Evolutionary conservation across 2,329 filamentous ascomycete genomes (phyloP).

Genomic region (Aspergillus costaricaensis): DNA sequence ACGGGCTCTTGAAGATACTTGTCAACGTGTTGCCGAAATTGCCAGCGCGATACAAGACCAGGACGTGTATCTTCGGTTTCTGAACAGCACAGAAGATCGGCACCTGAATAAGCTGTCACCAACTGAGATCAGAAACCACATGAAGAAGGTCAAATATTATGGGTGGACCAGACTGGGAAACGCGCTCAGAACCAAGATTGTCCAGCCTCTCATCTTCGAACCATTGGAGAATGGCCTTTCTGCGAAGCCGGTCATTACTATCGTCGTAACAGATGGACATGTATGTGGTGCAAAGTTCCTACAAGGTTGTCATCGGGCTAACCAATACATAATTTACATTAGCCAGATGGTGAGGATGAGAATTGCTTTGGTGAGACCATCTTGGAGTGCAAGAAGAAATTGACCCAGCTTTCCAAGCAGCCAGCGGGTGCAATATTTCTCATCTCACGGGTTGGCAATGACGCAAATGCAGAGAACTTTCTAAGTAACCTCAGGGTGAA

Average conservation of each 20-base stretch:
- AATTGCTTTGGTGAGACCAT: not conserved
- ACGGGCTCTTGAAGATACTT: not conserved
- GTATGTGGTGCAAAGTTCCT: not conserved
- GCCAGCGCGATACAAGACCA: not conserved
- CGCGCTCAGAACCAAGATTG: not conserved
- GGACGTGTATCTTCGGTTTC: not conserved
- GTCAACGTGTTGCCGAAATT: not conserved
- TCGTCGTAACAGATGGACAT: not conserved
- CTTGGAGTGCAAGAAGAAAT: not conserved
- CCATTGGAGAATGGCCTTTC: not conserved
- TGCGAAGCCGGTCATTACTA: not conserved
- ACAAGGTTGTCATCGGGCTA: not conserved
- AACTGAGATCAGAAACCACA: not conserved
- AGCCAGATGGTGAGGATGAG: not conserved
- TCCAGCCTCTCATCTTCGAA: not conserved
- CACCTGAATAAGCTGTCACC: not conserved
- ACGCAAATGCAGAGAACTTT: not conserved
- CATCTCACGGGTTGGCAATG: slow-evolving; percentile 1
- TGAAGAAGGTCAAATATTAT: not conserved
- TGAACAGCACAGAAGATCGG: not conserved
- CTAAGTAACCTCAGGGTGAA: not conserved
- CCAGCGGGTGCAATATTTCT: not conserved
- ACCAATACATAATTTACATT: too few species aligned
- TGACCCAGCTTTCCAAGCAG: not conserved
- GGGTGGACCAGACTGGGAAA: not conserved